These are phyloP conservation scores for Coemansia sp. DNA, from an alignment of 192 early-diverging fungal genomes.

Conservation along the genomic window DNA sequence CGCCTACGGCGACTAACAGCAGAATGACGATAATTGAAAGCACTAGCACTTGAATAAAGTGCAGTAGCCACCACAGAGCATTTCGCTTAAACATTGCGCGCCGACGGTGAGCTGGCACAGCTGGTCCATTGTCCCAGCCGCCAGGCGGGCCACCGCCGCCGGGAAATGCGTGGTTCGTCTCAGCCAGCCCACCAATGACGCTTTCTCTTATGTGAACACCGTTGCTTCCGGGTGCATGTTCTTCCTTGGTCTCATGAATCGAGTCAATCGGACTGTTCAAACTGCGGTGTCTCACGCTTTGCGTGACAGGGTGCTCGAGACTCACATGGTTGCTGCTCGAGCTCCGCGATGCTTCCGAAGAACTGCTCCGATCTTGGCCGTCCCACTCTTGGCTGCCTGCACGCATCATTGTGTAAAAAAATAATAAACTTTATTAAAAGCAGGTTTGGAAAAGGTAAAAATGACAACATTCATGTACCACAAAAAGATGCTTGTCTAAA, in stretches of 20 bases:
- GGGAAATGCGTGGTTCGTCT: neutral
- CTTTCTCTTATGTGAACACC: constrained; percentile 1
- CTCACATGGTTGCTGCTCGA: no score
- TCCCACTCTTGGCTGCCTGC: constrained; percentile 4
- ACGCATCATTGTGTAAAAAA: constrained; percentile 10
- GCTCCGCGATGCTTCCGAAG: neutral
- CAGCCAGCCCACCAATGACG: neutral
- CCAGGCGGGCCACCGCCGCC: constrained; percentile 13
- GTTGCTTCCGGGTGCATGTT: neutral
- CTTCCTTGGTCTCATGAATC: constrained; percentile 7
- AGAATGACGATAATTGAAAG: constrained; percentile 38
- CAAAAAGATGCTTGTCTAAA: neutral
- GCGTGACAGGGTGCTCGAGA: neutral
- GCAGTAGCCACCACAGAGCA: constrained; percentile 9
- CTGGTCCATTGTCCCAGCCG: constrained; percentile 21
- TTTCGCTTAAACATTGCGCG: constrained; percentile 4
- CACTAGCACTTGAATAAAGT: constrained; percentile 31
- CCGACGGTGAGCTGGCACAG: constrained; percentile 1
- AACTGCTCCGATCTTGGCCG: neutral
- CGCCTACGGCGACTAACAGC: constrained; percentile 38
- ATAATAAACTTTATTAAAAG: neutral
- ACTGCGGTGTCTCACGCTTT: constrained; percentile 12
- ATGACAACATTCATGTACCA: no score
- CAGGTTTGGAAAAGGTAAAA: neutral
- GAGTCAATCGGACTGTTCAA: constrained; percentile 19